These are phyloP conservation scores for Amylostereum chailletii DNA, from an alignment of 1,284 basidiomycete species.

Conservation along the genomic window DNA sequence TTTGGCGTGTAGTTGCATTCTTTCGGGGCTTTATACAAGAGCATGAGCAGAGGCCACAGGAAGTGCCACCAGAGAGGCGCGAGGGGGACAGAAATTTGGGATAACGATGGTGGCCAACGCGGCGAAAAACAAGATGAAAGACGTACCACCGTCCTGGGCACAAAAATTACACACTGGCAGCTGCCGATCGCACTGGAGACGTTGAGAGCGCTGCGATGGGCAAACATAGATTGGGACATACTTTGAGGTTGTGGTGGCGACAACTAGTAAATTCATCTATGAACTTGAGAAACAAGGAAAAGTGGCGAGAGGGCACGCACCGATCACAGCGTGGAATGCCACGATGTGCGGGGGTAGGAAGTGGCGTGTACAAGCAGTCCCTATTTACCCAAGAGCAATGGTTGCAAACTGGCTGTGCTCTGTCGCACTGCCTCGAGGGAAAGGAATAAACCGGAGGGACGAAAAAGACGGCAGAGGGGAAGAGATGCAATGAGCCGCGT, in stretches of 20 bases:
- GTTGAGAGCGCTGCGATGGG: slow-evolving; percentile 5
- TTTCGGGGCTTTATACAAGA: slow-evolving; percentile 26
- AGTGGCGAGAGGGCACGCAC: slow-evolving; percentile 20
- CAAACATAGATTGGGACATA: slow-evolving; percentile 20
- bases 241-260: slow-evolving; percentile 57
- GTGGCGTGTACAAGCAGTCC: slow-evolving; percentile 62
- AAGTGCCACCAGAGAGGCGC: too few relatives aligned
- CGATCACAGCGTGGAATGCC: slow-evolving; percentile 67
- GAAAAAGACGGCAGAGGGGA: too few relatives aligned
- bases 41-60: too few relatives aligned
- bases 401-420: slow-evolving; percentile 62
- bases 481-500: too few relatives aligned
- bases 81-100: too few relatives aligned
- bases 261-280: too few relatives aligned
- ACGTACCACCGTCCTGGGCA: too few relatives aligned
- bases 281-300: too few relatives aligned
- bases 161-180: slow-evolving; percentile 65
- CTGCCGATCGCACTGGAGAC: slow-evolving; percentile 53
- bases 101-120: too few relatives aligned
- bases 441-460: slow-evolving; percentile 1
- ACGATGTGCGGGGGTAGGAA: slow-evolving; percentile 65
- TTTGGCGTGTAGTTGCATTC: slow-evolving; percentile 65
- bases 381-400: slow-evolving; percentile 59
- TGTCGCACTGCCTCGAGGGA: slow-evolving; percentile 44
- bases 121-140: too few relatives aligned